Conservation (phyloP, 2,329 filamentous ascomycete species). For the Dothidotthia symphoricarpi region DNA sequence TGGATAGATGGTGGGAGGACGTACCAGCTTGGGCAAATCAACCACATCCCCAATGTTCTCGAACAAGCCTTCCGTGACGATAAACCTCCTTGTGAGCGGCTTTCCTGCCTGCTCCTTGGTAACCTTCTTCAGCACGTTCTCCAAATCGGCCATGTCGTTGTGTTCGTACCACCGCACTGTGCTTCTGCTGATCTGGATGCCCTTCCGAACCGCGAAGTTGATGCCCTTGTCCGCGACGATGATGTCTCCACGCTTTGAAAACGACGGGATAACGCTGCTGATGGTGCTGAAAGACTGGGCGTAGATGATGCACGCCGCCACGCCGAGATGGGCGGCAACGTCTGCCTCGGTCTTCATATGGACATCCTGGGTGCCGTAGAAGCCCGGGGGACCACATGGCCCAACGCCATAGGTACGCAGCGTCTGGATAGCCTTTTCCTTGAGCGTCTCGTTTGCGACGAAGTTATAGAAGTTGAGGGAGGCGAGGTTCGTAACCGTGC, state of each 20-base stretch:
- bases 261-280: conserved; percentile 93
- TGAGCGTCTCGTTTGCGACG: conserved; percentile 85
- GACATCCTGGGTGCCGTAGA: conserved; percentile 97
- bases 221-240: conserved; percentile 93
- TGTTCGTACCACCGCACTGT: conserved; percentile 93
- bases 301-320: conserved; percentile 88
- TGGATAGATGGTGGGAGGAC: conserved; percentile 24
- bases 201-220: conserved; percentile 92
- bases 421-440: conserved; percentile 91
- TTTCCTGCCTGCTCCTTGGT: conserved; percentile 85
- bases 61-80: conserved; percentile 93
- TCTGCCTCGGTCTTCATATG: conserved; percentile 96
- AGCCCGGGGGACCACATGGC: conserved; percentile 92
- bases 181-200: conserved; percentile 87
- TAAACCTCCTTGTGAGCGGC: conserved; percentile 86
- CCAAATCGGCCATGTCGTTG: conserved; percentile 91
- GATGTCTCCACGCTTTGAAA: conserved; percentile 94
- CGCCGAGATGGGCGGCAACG: conserved; percentile 85
- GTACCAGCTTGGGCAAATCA: conserved; percentile 79
- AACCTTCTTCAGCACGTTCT: conserved; percentile 79
- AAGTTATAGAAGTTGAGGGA: conserved; percentile 99
- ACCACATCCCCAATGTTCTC: conserved; percentile 85
- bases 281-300: conserved; percentile 96
- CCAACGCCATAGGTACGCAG: conserved; percentile 94
- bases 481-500: conserved; percentile 88